Evolutionary conservation across 352 stramenopile genomes (phyloP), one percentile per base, ranked within the genome.

Genomic region (Saprolegnia diclina): DNA sequence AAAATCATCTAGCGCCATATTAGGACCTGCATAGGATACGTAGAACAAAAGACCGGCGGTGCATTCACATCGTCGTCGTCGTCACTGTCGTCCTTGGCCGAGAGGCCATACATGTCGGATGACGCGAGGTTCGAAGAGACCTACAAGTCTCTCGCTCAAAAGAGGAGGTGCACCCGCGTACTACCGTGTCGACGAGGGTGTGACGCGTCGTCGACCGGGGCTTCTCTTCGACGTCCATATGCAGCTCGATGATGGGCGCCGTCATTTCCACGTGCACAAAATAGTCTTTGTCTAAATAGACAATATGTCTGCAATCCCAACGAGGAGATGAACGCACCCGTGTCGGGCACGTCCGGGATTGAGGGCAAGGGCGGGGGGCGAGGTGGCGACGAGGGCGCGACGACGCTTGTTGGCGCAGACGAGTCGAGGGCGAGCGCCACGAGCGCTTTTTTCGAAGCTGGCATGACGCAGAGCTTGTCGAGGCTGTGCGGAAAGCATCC

Each of bases 401-500:
- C 42, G 42, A 48, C 42, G 29, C 29, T 35, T 10, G 24, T 4
- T 35, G 52, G 52, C 35, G 52, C 13, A 3, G 63, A 48, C n/a
- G 50, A 44, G 0, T 7, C 19, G 5, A 62, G 13, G 10, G 61
- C 44, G 6, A 69, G 35, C 4, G 29, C 50, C 7, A 69, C 14
- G 10, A 69, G 13, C 10, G 62, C 13, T 21, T 61, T 59, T 10
- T 61, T 40, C 9, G 14, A 13, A 3, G 13, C 6, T 5, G 63
- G 63, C 2, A 69, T 19, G 1, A 24, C 22, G 22, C 53, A 21
- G 19, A 69, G n/a, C 1, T 52, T 52, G n/a, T 69, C 63, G 63
- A 69, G n/a, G 26, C 45, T 42, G 16, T 45, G 62, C 1, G 42
- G 42, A 1, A 69, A 45, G 22, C 63, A 69, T 6, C 50, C 53